Evolutionary conservation across 139 green algal genomes (phyloP).

Genomic region (Chlamydomonas asymmetrica): DNA sequence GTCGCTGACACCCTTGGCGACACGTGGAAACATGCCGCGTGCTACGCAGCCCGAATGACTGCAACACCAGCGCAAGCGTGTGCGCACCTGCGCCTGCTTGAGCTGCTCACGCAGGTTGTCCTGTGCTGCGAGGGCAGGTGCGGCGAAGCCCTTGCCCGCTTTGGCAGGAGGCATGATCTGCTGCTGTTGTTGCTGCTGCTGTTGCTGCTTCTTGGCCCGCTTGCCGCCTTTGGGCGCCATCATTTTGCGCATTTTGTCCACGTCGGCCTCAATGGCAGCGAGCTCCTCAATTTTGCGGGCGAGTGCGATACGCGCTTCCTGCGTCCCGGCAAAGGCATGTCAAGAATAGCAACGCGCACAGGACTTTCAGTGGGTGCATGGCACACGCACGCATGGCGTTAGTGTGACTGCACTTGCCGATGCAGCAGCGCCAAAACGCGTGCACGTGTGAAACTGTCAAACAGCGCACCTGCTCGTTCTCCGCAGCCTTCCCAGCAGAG

Average conservation of each 20-base stretch:
- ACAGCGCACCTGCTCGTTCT: conserved; percentile 21
- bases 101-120: conserved; percentile 29
- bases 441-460: no score
- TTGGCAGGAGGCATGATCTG: conserved; percentile 9
- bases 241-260: conserved; percentile 35
- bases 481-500: neutral
- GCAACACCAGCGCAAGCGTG: no score
- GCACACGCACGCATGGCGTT: no score
- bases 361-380: no score
- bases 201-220: neutral
- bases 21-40: no score
- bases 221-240: conserved; percentile 11
- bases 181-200: no score
- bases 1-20: no score
- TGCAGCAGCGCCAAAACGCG: no score
- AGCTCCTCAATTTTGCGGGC: conserved; percentile 27
- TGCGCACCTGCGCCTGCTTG: conserved; percentile 26
- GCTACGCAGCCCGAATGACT: no score
- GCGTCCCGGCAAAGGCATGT: no score
- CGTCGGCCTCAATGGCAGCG: conserved; percentile 33
- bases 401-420: no score
- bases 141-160: conserved; percentile 27
- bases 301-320: conserved; percentile 27
- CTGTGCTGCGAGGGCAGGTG: neutral
- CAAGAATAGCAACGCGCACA: no score